Evolutionary conservation across 192 early-diverging fungal genomes (phyloP).

Genomic region (Ambispora gerdemannii): DNA sequence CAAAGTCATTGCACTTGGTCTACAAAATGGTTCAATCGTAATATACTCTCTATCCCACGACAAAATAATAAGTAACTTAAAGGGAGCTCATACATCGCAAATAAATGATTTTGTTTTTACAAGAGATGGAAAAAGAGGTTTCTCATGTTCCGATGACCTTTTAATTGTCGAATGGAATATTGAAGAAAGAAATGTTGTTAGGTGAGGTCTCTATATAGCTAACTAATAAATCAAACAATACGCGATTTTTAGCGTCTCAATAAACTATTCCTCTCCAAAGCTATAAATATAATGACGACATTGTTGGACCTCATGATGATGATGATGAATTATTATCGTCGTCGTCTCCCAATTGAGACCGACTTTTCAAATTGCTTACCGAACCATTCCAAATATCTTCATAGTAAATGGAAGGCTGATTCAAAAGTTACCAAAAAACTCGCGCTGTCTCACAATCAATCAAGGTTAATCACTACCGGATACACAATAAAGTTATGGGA

Average conservation of each 20-base stretch:
- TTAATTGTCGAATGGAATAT: constrained; percentile 55
- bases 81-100: constrained; percentile 45
- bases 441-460: constrained; percentile 49
- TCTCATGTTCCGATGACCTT: constrained; percentile 49
- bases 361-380: background rate
- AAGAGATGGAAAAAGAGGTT: constrained; percentile 44
- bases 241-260: too few relatives aligned
- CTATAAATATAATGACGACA: too few relatives aligned
- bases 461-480: constrained; percentile 50
- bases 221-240: too few relatives aligned
- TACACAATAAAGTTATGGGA: constrained; percentile 57
- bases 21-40: constrained; percentile 45
- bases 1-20: constrained; percentile 51
- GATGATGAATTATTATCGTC: too few relatives aligned
- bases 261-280: too few relatives aligned
- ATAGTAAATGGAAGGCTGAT: constrained; percentile 53
- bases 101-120: constrained; percentile 51
- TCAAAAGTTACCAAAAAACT: constrained; percentile 46
- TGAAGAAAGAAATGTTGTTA: constrained; percentile 40
- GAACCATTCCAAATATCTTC: background rate
- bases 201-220: constrained; percentile 19
- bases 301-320: too few relatives aligned
- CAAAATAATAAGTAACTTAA: constrained; percentile 40
- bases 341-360: too few relatives aligned
- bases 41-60: constrained; percentile 54